phyloP scores from a whole-genome alignment of 2,329 filamentous ascomycete species.

The Fusarium sp. region DNA sequence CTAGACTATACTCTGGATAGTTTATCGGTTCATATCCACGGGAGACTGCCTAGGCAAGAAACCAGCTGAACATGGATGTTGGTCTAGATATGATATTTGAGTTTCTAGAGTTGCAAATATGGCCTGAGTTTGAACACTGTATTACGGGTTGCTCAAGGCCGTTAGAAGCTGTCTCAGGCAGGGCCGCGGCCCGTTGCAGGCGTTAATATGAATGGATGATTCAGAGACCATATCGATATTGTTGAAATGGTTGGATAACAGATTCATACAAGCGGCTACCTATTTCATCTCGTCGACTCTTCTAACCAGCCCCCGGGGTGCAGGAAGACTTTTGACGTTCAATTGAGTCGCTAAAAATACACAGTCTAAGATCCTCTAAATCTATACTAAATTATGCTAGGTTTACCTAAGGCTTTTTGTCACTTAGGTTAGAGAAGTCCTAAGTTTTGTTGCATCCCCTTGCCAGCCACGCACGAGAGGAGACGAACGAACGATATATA shows the following conservation, averaged over 20 bases:
- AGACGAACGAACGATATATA: background rate
- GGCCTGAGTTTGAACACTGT: background rate
- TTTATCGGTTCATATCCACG: background rate
- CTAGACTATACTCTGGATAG: background rate
- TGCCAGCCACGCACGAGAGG: background rate
- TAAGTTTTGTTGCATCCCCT: no score
- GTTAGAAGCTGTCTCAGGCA: conserved; percentile 7
- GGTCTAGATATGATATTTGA: background rate
- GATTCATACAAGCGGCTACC: background rate
- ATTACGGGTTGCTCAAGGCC: background rate
- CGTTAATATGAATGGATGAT: background rate
- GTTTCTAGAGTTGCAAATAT: background rate
- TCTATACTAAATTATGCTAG: no score
- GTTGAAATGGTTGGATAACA: background rate
- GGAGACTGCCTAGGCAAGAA: background rate
- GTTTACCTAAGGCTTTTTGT: no score
- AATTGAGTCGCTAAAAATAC: no score
- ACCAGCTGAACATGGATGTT: background rate
- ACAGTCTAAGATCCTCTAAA: no score
- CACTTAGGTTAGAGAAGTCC: no score
- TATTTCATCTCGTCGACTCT: background rate
- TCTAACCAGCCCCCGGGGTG: background rate
- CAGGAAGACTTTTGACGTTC: no score
- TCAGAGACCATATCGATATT: background rate
- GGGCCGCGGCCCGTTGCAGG: conserved; percentile 25